Conservation (phyloP, 176 grass and related monocot species). For the Chrysopogon serrulatus region DNA sequence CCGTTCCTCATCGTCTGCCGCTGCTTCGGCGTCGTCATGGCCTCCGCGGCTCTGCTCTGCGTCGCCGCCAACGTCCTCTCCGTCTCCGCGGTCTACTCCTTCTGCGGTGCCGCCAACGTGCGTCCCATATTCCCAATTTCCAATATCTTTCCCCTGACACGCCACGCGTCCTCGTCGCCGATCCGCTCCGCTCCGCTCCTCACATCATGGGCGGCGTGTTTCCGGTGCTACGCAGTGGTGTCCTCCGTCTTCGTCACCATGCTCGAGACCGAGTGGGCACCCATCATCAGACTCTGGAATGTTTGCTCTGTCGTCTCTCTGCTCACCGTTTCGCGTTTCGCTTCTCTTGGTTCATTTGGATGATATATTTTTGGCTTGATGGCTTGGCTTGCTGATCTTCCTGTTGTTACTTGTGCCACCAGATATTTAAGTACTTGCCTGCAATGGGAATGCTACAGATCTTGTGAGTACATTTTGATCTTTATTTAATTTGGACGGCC, state of each 20-base stretch:
- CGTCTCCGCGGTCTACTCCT: slow-evolving; percentile 62
- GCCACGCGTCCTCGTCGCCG: no score
- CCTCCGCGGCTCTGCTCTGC: slow-evolving; percentile 59
- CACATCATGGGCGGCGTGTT: no score
- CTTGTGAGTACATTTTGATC: neutral
- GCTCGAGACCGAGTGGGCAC: no score
- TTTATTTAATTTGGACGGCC: neutral
- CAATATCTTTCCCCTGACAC: no score
- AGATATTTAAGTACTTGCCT: slow-evolving; percentile 63
- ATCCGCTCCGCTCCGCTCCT: no score
- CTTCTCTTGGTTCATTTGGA: no score
- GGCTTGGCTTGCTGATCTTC: no score
- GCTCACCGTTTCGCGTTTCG: neutral
- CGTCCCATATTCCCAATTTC: neutral
- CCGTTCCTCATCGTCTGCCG: slow-evolving; percentile 77
- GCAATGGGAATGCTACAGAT: neutral
- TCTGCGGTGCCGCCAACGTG: slow-evolving; percentile 57
- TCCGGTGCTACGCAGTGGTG: no score
- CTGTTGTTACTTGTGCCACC: neutral
- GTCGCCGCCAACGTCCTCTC: slow-evolving; percentile 80
- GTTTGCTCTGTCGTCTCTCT: neutral
- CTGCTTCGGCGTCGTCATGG: slow-evolving; percentile 87
- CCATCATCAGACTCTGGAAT: slow-evolving; percentile 59
- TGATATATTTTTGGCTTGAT: no score
- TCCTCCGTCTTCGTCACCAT: no score